A percentile compares a stretch with the other conserved stretches of the same genome.
phyloP scores from a whole-genome alignment of 2,329 filamentous ascomycete genomes.

The Fusarium gaditjirri region DNA sequence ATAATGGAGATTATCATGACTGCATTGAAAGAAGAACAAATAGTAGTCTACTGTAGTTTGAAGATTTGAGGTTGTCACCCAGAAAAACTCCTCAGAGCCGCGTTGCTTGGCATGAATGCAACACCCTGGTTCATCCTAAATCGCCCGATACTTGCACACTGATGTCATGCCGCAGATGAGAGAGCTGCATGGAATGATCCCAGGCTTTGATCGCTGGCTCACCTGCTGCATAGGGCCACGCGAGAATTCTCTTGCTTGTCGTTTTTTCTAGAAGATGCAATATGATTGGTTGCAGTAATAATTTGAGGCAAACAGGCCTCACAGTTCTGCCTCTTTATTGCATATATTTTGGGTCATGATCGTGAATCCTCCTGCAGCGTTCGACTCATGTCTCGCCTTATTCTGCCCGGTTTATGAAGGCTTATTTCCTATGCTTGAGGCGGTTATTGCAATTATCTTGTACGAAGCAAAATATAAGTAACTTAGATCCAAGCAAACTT shows the following conservation, averaged over 20 bases:
- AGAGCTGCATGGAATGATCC: background rate
- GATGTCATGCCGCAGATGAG: background rate
- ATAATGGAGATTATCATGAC: background rate
- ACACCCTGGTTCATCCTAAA: background rate
- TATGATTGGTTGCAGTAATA: background rate
- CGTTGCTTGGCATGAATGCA: background rate
- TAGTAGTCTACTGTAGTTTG: background rate
- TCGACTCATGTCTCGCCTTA: slow-evolving; percentile 15
- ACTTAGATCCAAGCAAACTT: background rate
- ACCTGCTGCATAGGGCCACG: background rate
- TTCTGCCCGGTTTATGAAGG: slow-evolving; percentile 7
- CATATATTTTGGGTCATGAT: slow-evolving; percentile 4
- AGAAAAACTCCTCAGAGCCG: background rate
- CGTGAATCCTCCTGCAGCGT: slow-evolving; percentile 21
- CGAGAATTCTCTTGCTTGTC: background rate
- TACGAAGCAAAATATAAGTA: background rate
- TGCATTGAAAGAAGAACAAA: background rate
- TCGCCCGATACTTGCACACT: background rate
- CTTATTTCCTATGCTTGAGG: background rate
- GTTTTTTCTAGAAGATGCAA: background rate
- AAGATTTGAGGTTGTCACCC: background rate
- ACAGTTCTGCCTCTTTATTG: background rate
- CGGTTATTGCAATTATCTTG: background rate
- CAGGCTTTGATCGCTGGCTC: background rate
- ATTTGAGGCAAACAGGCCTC: background rate